These are phyloP conservation scores for Salix dunnii DNA, from an alignment of 345 rosid species.

Conservation along the genomic window DNA sequence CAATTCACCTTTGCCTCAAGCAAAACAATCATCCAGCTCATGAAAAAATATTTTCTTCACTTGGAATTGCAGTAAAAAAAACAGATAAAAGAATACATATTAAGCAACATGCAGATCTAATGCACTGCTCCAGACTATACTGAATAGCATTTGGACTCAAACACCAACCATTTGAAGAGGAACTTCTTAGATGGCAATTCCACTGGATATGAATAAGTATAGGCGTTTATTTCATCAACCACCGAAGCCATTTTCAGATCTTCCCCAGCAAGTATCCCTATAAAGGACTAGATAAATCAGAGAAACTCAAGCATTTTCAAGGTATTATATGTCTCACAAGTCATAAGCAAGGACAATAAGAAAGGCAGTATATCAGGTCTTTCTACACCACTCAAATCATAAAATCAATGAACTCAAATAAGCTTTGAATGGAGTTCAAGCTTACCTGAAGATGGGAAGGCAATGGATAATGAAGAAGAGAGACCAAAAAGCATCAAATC, in stretches of 20 bases:
- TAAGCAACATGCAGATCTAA: no score
- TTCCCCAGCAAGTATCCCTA: conserved; percentile 55
- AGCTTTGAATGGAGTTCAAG: not conserved
- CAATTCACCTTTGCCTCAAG: no score
- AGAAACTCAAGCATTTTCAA: not conserved
- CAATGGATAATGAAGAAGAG: conserved; percentile 51
- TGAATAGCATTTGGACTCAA: not conserved
- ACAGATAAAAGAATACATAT: not conserved
- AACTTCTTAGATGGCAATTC: conserved; percentile 63
- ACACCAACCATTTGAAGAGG: conserved; percentile 67
- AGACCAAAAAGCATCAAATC: conserved; percentile 61
- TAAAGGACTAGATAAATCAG: conserved; percentile 11
- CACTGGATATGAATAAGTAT: conserved; percentile 66
- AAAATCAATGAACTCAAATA: not conserved
- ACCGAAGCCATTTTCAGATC: conserved; percentile 53
- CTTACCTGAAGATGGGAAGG: conserved; percentile 50
- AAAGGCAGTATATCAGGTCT: no score
- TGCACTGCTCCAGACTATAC: no score
- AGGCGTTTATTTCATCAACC: conserved; percentile 82
- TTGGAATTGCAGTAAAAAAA: no score
- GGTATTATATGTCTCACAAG: no score
- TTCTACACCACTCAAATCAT: not conserved
- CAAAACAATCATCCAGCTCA: no score
- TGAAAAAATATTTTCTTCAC: no score
- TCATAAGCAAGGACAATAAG: no score